phyloP scores from a whole-genome alignment of 148 eudicot genomes.

The Fallopia convolvulus region DNA sequence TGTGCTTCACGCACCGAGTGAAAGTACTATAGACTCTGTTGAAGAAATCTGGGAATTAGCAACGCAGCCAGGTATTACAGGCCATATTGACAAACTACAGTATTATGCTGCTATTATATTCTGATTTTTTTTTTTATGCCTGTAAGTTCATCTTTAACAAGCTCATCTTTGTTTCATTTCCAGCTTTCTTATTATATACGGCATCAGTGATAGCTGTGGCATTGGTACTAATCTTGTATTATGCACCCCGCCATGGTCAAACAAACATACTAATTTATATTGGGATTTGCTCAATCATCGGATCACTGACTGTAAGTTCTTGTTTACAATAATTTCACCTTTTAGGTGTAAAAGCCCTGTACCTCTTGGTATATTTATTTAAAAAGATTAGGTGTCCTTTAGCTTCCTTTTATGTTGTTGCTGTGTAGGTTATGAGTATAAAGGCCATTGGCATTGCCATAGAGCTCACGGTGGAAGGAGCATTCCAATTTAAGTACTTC shows the following conservation, averaged over 20 bases:
- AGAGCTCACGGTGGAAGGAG: constrained; percentile 81
- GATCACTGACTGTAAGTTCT: constrained; percentile 79
- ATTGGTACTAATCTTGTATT: constrained; percentile 72
- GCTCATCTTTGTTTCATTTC: constrained; percentile 18
- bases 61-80: constrained; percentile 61
- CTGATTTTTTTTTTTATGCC: background rate
- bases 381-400: background rate
- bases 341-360: background rate
- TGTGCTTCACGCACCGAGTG: constrained; percentile 90
- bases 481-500: constrained; percentile 62
- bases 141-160: constrained; percentile 5
- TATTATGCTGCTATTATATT: background rate
- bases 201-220: constrained; percentile 68
- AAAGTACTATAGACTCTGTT: constrained; percentile 59
- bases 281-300: constrained; percentile 82
- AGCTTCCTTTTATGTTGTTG: constrained; percentile 11
- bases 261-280: constrained; percentile 78
- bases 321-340: constrained; percentile 2
- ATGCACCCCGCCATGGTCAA: constrained; percentile 90
- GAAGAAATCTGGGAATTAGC: constrained; percentile 87
- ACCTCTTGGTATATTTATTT: background rate
- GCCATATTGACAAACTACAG: background rate
- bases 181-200: constrained; percentile 80
- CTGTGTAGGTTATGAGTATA: constrained; percentile 87
- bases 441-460: constrained; percentile 95